Evolutionary conservation across 352 stramenopile species (phyloP), one percentile per base, ranked within the genome.

Genomic region (Phytophthora fragariaefolia): DNA sequence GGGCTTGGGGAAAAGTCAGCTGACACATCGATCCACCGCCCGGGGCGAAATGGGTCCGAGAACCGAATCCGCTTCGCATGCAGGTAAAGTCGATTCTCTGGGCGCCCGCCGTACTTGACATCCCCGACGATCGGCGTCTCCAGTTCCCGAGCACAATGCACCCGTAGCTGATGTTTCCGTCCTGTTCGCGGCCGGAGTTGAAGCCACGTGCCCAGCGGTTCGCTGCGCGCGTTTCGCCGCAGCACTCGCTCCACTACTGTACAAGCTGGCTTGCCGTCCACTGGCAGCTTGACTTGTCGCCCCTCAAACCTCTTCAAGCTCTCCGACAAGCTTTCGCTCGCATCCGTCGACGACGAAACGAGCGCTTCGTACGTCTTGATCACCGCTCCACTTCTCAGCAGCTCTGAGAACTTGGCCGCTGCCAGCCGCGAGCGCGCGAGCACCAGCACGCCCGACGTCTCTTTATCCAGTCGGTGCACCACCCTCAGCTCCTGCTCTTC

Each of bases 401-500:
- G 17, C 27, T 75, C 59, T 0, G 81, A 79, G 62, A 93, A 93
- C 43, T 73, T 82, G 7, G 85, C 83, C 2, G 85, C 82, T 20
- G 85, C 85, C 6, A 88, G 79, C 0, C 85, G 78, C 53, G 82
- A 80, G 20, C 85, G 79, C n/a, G 82, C 85, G 8, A 93, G 62
- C 15, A 93, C 82, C 17, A 93, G 47, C 45, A 90, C 18, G 2
- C 85, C 85, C 2, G 85, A 93, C 15, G 82, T 93, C 23, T 87
- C 76, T 30, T 86, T 90, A 51, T 93, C 85, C 42, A 93, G 71
- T 15, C 85, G 82, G 73, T 93, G 85, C 23, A 93, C 85, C 24
- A 91, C 43, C 20, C 71, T 73, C 6, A 81, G 63, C 27, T 78
- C 40, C 18, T 81, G 61, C 2, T 49, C 27, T 0, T 61, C 38